phyloP scores from a whole-genome alignment of 129 eudicot genomes.

The Saposhnikovia divaricata region DNA sequence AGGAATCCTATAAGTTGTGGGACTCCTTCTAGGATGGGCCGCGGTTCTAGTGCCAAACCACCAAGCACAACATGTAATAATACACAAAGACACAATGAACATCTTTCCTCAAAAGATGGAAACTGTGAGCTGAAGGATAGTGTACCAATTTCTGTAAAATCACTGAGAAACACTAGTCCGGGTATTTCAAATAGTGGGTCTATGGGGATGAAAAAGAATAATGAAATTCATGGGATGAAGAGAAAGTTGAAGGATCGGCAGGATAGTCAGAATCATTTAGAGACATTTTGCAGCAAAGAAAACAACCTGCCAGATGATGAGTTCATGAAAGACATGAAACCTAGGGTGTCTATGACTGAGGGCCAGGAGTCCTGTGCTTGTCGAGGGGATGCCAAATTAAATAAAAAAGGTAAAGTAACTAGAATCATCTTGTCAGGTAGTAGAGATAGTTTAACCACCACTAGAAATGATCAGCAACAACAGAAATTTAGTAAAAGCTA shows the following conservation, averaged over 20 bases:
- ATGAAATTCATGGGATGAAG: conserved; percentile 39
- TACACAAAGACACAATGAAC: conserved; percentile 18
- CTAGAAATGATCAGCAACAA: conserved; percentile 34
- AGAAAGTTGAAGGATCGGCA: conserved; percentile 51
- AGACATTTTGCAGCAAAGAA: conserved; percentile 21
- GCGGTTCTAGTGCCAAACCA: conserved; percentile 21
- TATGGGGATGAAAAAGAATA: conserved; percentile 21
- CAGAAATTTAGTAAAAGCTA: conserved; percentile 20
- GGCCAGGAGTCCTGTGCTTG: conserved; percentile 28
- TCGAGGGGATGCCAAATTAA: conserved; percentile 19
- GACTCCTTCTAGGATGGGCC: neutral
- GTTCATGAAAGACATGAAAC: conserved; percentile 40
- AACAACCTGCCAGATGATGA: conserved; percentile 19
- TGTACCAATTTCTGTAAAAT: conserved; percentile 29
- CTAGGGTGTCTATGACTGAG: conserved; percentile 27
- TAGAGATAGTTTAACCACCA: conserved; percentile 25
- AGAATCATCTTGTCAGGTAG: conserved; percentile 23
- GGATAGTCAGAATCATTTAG: conserved; percentile 28
- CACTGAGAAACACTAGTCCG: conserved; percentile 19
- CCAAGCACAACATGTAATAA: conserved; percentile 20
- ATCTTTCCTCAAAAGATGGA: conserved; percentile 21
- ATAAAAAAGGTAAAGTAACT: conserved; percentile 23
- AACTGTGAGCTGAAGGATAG: conserved; percentile 22
- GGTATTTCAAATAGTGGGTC: conserved; percentile 26
- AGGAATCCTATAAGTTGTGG: conserved; percentile 13